Evolutionary conservation across 495 filamentous ascomycete genomes (phyloP), one percentile per base, ranked within the genome.

Genomic region (Podospora bellae-mahoneyi): DNA sequence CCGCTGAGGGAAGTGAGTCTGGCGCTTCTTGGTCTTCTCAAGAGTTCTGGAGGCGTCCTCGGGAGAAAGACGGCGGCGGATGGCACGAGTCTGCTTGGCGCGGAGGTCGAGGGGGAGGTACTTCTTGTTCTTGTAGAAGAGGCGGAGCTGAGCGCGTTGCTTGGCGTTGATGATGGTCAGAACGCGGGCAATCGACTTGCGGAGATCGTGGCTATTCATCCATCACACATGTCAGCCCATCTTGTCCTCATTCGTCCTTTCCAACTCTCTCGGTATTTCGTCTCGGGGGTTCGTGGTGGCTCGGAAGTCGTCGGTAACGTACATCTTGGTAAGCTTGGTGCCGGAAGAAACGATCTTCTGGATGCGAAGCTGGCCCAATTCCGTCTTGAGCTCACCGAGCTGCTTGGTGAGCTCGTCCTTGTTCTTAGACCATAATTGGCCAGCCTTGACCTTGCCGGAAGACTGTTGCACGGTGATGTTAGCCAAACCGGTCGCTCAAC

Each of bases 61-160:
- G 84, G 90, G 90, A 77, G 90, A 94, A 80, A 99, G 87, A 73
- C 91, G 85, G 82, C 95, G 90, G 74, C 95, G 91, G 83, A 97
- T 92, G 75, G 92, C 95, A 72, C 96, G 92, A 78, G 95, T 99
- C 84, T 91, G 87, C 90, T 98, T 97, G 78, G 92, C 86, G 80
- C 95, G 91, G 84, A 99, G 92, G 81, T 98, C 95, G 75, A 98
- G 92, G 66, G 93, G 94, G 55, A 93, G 84, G 87, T 97, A 97
- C 86, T 97, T 98, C 91, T 97, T 98, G 88, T 88, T 89, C 88
- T 96, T 95, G 88, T 99, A 99, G 90, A 97, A 98, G 72, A 99
- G 84, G 78, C 95, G 94, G 75, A 99, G 91, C 84, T 98, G 95
- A 65, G 92, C 86, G 78, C 95, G 89, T 87, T 98, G 96, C 87